These are phyloP conservation scores for Dendrobium catenatum DNA, from an alignment of 106 monocot genomes.

Conservation along the genomic window DNA sequence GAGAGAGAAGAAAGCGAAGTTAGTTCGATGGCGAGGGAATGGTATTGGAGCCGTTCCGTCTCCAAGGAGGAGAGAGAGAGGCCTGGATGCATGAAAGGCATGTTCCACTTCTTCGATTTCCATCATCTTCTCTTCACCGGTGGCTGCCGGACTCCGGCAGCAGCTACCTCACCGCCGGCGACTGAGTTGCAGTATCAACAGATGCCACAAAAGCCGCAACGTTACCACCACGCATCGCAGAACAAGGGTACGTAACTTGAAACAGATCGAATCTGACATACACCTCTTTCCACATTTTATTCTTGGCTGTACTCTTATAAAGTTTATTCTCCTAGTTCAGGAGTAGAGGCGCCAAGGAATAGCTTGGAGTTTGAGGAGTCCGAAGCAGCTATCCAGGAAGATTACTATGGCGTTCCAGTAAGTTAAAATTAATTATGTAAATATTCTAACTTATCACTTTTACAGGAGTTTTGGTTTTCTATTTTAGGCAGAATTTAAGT, in stretches of 20 bases:
- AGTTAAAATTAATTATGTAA: background rate
- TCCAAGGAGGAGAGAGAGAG: conserved; percentile 9
- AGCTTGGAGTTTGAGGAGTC: conserved; percentile 48
- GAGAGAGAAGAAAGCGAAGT: background rate
- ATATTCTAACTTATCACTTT: background rate
- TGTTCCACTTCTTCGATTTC: conserved; percentile 31
- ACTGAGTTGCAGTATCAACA: background rate
- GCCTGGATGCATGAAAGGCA: conserved; percentile 52
- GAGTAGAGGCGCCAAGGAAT: conserved; percentile 65
- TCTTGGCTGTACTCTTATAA: background rate
- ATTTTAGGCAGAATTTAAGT: no score
- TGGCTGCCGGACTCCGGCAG: background rate
- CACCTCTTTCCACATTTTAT: background rate
- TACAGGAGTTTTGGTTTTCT: background rate
- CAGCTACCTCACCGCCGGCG: background rate
- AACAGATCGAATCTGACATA: background rate
- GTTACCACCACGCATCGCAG: background rate
- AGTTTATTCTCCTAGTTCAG: conserved; percentile 8
- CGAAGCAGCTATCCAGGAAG: conserved; percentile 9
- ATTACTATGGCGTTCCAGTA: conserved; percentile 37
- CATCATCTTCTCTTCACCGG: conserved; percentile 31
- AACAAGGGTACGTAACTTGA: conserved; percentile 13
- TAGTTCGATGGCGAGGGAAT: conserved; percentile 12
- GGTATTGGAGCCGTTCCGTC: conserved; percentile 28
- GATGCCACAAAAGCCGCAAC: background rate